Evolutionary conservation across 108 stramenopile species (phyloP).

Genomic region (Nitzschia palea): DNA sequence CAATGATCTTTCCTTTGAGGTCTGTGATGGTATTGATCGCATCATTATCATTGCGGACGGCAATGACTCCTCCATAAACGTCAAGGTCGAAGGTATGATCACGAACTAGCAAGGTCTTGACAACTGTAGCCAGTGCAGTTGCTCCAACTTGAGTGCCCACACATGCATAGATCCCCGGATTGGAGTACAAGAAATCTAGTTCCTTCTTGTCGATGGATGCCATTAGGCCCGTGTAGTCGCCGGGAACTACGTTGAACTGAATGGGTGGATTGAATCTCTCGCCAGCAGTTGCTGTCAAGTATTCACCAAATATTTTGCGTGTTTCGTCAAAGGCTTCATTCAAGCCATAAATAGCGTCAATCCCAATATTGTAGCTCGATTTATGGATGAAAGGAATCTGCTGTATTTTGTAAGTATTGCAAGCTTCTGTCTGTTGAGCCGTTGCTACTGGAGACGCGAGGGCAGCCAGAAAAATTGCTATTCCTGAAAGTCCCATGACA

Average conservation of each 20-base stretch:
- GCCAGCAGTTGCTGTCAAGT: conserved; percentile 17
- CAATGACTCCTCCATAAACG: conserved; percentile 22
- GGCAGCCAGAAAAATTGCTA: too few relatives aligned
- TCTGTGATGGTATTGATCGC: conserved; percentile 17
- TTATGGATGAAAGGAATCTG: too few relatives aligned
- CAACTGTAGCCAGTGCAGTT: conserved; percentile 2
- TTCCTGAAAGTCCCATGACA: too few relatives aligned
- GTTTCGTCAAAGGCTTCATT: conserved; percentile 12
- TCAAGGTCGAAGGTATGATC: background rate
- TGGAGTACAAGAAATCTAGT: conserved; percentile 6
- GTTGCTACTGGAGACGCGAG: too few relatives aligned
- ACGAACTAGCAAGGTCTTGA: background rate
- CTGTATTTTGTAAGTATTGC: too few relatives aligned
- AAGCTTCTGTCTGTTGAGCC: too few relatives aligned
- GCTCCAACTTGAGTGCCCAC: conserved; percentile 3
- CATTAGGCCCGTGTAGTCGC: background rate
- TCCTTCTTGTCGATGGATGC: background rate
- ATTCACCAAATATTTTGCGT: conserved; percentile 15
- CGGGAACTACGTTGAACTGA: background rate
- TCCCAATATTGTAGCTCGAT: background rate
- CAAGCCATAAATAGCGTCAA: conserved; percentile 27
- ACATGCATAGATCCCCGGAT: background rate
- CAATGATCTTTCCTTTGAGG: conserved; percentile 29
- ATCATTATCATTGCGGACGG: conserved; percentile 3
- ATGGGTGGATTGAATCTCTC: conserved; percentile 15